Evolutionary conservation across 1,284 basidiomycete genomes (phyloP).

Genomic region (Rhodofomes roseus): DNA sequence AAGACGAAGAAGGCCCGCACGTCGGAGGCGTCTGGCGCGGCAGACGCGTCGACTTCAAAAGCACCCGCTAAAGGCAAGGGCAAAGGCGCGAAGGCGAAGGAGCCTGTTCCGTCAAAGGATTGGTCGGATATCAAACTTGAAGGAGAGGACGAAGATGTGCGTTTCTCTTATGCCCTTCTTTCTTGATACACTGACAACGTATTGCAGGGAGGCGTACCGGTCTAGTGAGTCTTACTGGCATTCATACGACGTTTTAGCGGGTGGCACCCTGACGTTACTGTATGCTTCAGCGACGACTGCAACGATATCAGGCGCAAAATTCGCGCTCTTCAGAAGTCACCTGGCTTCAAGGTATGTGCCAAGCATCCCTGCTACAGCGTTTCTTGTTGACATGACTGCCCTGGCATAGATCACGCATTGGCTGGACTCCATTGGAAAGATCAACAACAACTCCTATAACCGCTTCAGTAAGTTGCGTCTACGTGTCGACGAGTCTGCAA

Average conservation of each 20-base stretch:
- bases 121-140: conserved; percentile 32
- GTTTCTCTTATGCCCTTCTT: not conserved
- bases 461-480: conserved; percentile 39
- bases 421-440: conserved; percentile 42
- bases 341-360: conserved; percentile 38
- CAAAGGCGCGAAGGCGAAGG: conserved; percentile 24
- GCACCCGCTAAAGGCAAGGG: conserved; percentile 8
- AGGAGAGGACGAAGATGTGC: conserved; percentile 30
- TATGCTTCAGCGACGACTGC: conserved; percentile 38
- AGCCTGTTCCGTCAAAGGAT: conserved; percentile 14
- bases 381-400: not conserved
- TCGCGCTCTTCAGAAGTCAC: conserved; percentile 35
- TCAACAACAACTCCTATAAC: conserved; percentile 44
- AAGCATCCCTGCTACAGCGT: not conserved
- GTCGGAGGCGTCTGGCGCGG: conserved; percentile 28
- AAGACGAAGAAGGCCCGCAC: conserved; percentile 55
- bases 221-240: conserved; percentile 30
- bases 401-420: conserved; percentile 38
- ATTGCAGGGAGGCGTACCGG: conserved; percentile 25
- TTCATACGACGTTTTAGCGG: not conserved
- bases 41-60: conserved; percentile 16
- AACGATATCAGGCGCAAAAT: conserved; percentile 48
- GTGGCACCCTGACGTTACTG: not conserved
- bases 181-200: not conserved
- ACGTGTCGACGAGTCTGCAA: not conserved